Evolutionary conservation across 163 green algal species (phyloP), one percentile per base, ranked within the genome.

Genomic region (Trebouxia gelatinosa): DNA sequence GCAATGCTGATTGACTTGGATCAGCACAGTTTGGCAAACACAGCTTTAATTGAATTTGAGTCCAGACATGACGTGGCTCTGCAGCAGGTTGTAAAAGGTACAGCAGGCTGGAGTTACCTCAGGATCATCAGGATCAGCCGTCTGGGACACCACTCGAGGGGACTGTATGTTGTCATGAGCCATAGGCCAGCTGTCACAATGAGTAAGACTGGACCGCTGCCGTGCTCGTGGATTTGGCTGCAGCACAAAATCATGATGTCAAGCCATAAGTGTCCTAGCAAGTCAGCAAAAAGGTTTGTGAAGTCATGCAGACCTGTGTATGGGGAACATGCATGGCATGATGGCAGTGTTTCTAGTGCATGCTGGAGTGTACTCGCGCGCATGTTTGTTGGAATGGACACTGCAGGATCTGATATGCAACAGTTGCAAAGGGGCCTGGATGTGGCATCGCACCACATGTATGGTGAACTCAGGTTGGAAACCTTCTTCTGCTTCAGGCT

Each of bases 381-480:
- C 31, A 2, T 39, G 19, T 29, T 17, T 29, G 61, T 46, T 19
- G 64, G 5, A n/a, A n/a, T n/a, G n/a, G n/a, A n/a, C n/a, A n/a
- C n/a, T n/a, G n/a, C n/a, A n/a, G n/a, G n/a, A n/a, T n/a, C n/a
- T n/a, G n/a, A n/a, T n/a, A n/a, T n/a, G n/a, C n/a, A n/a, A n/a
- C n/a, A n/a, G n/a, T n/a, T n/a, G n/a, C n/a, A n/a, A n/a, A n/a
- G n/a, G n/a, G n/a, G n/a, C n/a, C n/a, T n/a, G n/a, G n/a, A n/a
- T n/a, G n/a, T n/a, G n/a, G n/a, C n/a, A n/a, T 7, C 64, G 11
- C 26, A 72, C 64, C 64, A 72, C 21, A 51, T 72, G 64, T 50
- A 72, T 72, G 35, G 35, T 72, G 37, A 72, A 72, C 21, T 72
- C 64, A 37, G 64, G 64, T 19, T 54, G 35, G 19, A 37, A 72